A percentile compares a stretch with the other conserved stretches of the same genome.
Conservation (phyloP, 1,139 yeast species). For the Saccharomyces hybrid region DNA sequence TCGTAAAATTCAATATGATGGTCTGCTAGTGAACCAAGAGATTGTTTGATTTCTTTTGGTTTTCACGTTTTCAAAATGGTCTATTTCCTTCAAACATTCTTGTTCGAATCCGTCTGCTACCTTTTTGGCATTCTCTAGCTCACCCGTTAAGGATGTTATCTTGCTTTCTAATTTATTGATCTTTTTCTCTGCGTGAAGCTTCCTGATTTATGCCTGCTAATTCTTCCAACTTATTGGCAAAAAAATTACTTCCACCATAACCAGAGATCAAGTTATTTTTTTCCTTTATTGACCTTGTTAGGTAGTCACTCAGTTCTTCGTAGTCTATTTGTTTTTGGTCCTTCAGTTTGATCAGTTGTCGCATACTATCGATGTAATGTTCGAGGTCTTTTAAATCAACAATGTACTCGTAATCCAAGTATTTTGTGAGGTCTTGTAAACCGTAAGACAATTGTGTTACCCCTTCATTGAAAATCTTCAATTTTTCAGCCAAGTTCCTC, state of each 20-base stretch:
- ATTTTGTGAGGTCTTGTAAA: constrained; percentile 45
- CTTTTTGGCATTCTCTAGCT: constrained; percentile 57
- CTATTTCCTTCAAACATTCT: constrained; percentile 62
- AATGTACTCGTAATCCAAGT: constrained; percentile 72
- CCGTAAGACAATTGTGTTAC: constrained; percentile 43
- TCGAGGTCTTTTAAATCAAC: constrained; percentile 82
- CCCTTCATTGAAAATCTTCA: constrained; percentile 47
- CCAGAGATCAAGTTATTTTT: constrained; percentile 55
- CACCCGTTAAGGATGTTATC: constrained; percentile 49
- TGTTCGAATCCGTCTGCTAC: constrained; percentile 66
- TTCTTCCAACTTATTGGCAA: constrained; percentile 51
- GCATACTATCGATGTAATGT: constrained; percentile 71
- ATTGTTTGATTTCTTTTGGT: constrained; percentile 66
- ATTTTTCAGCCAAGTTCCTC: constrained; percentile 43
- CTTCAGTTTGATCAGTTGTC: constrained; percentile 68
- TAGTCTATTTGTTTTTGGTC: constrained; percentile 88
- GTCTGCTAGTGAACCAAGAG: constrained; percentile 65
- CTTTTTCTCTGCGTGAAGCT: constrained; percentile 45
- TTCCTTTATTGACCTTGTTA: constrained; percentile 62
- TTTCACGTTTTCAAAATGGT: constrained; percentile 75
- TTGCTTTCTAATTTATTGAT: constrained; percentile 46
- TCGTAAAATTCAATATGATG: constrained; percentile 70
- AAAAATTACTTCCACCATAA: constrained; percentile 44
- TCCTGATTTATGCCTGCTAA: constrained; percentile 55
- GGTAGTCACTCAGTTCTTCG: constrained; percentile 76